phyloP scores from a whole-genome alignment of 2,329 filamentous ascomycete genomes.

The Monilinia aucupariae region DNA sequence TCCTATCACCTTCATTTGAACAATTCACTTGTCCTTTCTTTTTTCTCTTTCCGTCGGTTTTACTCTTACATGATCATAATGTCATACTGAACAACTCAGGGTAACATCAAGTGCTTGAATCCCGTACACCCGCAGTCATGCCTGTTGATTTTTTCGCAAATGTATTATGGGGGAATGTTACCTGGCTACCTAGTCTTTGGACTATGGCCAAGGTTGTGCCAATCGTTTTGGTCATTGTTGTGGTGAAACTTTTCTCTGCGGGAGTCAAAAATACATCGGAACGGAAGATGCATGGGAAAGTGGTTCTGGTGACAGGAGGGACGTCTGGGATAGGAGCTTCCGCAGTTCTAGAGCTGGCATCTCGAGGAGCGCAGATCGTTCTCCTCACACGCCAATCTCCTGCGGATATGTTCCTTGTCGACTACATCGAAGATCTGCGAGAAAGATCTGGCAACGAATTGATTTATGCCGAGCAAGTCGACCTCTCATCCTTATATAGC shows the following conservation, averaged over 20 bases:
- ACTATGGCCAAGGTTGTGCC: conserved; percentile 49
- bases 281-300: conserved; percentile 84
- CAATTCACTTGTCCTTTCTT: background rate
- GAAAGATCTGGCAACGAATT: conserved; percentile 71
- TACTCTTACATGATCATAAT: background rate
- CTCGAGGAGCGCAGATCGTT: conserved; percentile 81
- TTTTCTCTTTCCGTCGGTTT: background rate
- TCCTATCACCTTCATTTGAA: background rate
- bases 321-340: conserved; percentile 87
- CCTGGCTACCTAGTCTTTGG: conserved; percentile 34
- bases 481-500: conserved; percentile 81
- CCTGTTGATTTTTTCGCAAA: conserved; percentile 32
- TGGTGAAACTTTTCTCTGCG: conserved; percentile 70
- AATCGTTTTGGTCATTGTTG: conserved; percentile 46
- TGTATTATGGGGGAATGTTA: conserved; percentile 25
- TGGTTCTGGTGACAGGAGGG: conserved; percentile 87
- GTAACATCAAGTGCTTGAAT: background rate
- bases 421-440: conserved; percentile 87
- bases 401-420: conserved; percentile 80
- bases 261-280: conserved; percentile 72
- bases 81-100: background rate
- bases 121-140: conserved; percentile 24
- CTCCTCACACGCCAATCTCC: conserved; percentile 79
- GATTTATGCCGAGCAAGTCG: conserved; percentile 92
- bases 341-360: conserved; percentile 67